These are phyloP conservation scores for Evansstolkia leycettana DNA, from an alignment of 495 filamentous ascomycete species.

Conservation along the genomic window DNA sequence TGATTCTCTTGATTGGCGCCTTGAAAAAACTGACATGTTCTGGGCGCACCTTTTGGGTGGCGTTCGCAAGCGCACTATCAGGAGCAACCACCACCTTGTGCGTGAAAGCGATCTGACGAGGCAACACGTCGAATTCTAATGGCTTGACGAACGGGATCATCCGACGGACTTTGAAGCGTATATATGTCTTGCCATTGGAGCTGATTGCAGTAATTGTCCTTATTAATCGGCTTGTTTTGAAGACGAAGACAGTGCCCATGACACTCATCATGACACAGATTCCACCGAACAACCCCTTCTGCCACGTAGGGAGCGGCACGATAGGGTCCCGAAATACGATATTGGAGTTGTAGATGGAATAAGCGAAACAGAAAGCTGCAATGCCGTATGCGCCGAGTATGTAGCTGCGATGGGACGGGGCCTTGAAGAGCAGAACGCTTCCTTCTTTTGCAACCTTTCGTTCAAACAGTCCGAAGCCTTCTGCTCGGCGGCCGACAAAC, in stretches of 20 bases:
- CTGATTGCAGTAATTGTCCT: constrained; percentile 24
- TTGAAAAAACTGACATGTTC: constrained; percentile 21
- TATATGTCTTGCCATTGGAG: constrained; percentile 14
- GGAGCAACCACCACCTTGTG: constrained; percentile 19
- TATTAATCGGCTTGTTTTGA: constrained; percentile 23
- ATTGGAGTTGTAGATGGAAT: constrained; percentile 43
- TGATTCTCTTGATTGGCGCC: constrained; percentile 23
- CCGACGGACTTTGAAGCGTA: constrained; percentile 27
- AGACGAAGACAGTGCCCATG: constrained; percentile 28
- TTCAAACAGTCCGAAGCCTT: constrained; percentile 20
- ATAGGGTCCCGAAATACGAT: constrained; percentile 22
- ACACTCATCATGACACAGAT: constrained; percentile 32
- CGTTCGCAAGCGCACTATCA: constrained; percentile 12
- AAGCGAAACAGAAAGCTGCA: constrained; percentile 43
- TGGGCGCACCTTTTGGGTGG: constrained; percentile 4
- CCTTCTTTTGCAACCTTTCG: constrained; percentile 25
- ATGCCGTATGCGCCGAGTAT: constrained; percentile 42
- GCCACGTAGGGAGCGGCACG: constrained; percentile 23
- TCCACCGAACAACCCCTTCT: constrained; percentile 24
- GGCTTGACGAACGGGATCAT: constrained; percentile 30
- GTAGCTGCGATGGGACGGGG: constrained; percentile 48
- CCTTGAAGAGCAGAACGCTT: constrained; percentile 43
- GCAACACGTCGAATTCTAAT: constrained; percentile 23
- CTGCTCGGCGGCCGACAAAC: constrained; percentile 14
- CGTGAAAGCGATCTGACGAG: constrained; percentile 26